Conservation (phyloP, 768 basidiomycete genomes). For the Lenzites betulinus region DNA sequence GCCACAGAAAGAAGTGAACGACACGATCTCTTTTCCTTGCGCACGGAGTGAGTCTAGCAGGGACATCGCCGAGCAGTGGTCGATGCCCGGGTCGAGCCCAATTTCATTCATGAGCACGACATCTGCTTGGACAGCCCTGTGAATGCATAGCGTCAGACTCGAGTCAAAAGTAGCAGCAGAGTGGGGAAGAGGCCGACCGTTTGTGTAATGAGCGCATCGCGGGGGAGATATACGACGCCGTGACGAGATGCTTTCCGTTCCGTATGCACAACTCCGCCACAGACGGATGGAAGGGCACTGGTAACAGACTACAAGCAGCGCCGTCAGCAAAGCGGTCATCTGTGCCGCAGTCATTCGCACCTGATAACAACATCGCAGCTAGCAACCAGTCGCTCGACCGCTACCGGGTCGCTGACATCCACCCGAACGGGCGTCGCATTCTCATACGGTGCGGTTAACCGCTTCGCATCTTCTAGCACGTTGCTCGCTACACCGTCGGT, state of each 20-base stretch:
- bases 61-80: slow-evolving; percentile 83
- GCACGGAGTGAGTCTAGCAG: slow-evolving; percentile 55
- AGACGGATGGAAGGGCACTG: slow-evolving; percentile 68
- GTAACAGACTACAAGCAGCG: slow-evolving; percentile 63
- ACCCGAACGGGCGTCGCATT: slow-evolving; percentile 60
- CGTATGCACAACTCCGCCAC: slow-evolving; percentile 76
- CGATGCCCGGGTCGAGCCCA: slow-evolving; percentile 86
- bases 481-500: slow-evolving; percentile 63
- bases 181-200: slow-evolving; percentile 42
- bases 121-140: slow-evolving; percentile 59
- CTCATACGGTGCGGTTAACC: slow-evolving; percentile 44
- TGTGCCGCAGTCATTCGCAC: slow-evolving; percentile 50
- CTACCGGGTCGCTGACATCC: slow-evolving; percentile 54
- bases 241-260: slow-evolving; percentile 75
- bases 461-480: slow-evolving; percentile 56
- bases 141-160: not conserved
- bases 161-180: not conserved
- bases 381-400: slow-evolving; percentile 53
- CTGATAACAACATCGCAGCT: slow-evolving; percentile 83
- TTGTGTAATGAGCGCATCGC: slow-evolving; percentile 70
- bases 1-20: slow-evolving; percentile 91
- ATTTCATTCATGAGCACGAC: slow-evolving; percentile 88
- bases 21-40: slow-evolving; percentile 57
- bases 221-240: slow-evolving; percentile 86
- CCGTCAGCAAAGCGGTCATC: not conserved